A percentile compares a stretch with the other conserved stretches of the same genome.
Evolutionary conservation across 1,284 basidiomycete species (phyloP).

Genomic region (Rhizopogon parksii): DNA sequence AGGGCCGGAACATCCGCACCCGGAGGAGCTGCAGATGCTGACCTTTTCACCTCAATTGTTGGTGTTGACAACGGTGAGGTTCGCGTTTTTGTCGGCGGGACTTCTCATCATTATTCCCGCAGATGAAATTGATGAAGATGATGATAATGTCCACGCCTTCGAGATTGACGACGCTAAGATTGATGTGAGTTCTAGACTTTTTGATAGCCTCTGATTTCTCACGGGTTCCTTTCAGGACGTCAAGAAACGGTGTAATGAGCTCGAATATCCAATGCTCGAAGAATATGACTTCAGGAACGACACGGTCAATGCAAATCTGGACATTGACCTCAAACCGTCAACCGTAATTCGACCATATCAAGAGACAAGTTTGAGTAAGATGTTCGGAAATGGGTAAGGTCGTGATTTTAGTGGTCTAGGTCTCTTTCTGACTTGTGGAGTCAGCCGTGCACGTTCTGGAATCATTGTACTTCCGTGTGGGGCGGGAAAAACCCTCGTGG

Average conservation of each 20-base stretch:
- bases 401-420: neutral
- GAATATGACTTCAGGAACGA: conserved; percentile 98
- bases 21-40: conserved; percentile 49
- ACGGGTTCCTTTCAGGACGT: conserved; percentile 55
- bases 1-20: conserved; percentile 28
- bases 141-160: conserved; percentile 92
- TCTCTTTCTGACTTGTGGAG: conserved; percentile 9
- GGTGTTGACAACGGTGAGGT: conserved; percentile 79
- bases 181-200: conserved; percentile 50
- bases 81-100: neutral
- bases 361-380: conserved; percentile 94
- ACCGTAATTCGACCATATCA: conserved; percentile 96
- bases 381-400: conserved; percentile 93
- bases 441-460: conserved; percentile 89
- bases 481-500: conserved; percentile 97
- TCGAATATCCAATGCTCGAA: conserved; percentile 94
- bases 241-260: conserved; percentile 88
- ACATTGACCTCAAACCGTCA: conserved; percentile 94
- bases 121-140: conserved; percentile 96
- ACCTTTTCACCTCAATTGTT: conserved; percentile 85
- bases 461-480: conserved; percentile 99
- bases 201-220: conserved; percentile 5
- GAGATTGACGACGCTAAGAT: conserved; percentile 90
- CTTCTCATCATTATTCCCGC: conserved; percentile 6
- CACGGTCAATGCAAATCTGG: conserved; percentile 87